Base-by-base conservation (phyloP, 768 basidiomycete species). In the Lentinula edodes region DNA sequence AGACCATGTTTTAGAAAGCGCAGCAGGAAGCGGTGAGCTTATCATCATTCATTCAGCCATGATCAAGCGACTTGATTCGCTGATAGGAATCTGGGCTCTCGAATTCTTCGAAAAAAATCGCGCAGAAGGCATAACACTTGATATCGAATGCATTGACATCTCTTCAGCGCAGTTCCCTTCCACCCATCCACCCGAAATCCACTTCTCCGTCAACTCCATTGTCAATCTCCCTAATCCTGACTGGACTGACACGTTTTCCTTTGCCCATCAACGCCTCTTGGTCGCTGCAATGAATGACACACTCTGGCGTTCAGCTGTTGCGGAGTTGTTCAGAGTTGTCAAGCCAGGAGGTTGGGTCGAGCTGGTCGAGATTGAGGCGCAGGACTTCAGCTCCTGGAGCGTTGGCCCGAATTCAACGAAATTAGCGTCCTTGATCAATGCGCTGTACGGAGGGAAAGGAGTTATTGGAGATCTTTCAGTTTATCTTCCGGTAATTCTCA, bases 261-360 rank as follows among this genome's bases (percentile, higher is more conserved):
- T 65, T 32, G 64, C 66, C 15, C 63, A 69, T 55, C 65, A 69
- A 51, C 67, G 68, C 20, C 61, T 69, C 23, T 53, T 69, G 38
- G 58, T 67, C 58, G 45, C 18, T 62, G 65, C 46, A 53, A 60
- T 69, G 15, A 59, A 60, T 20, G 61, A 62, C 28, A 45, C 61
- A 8, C 64, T 66, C 9, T 69, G 68, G 68, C 56, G 32, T 34
- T 42, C 20, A 8, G 68, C 65, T 12, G 41, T 66, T 6, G 16
- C 43, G 9, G 65, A 66, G 64, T 64, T 28, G 6, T 53, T 35
- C 52, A 36, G 35, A 6, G 52, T 36, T 5, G 55, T 66, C 39
- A 46, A 36, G 9, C 63, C 59, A 6, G 66, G 64, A 9, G 67
- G 67, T 16, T 68, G 63, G 62, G 59, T 64, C 0, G 66, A 68